Conservation (phyloP, 129 eudicot species). For the Heracleum sosnowskyi region DNA sequence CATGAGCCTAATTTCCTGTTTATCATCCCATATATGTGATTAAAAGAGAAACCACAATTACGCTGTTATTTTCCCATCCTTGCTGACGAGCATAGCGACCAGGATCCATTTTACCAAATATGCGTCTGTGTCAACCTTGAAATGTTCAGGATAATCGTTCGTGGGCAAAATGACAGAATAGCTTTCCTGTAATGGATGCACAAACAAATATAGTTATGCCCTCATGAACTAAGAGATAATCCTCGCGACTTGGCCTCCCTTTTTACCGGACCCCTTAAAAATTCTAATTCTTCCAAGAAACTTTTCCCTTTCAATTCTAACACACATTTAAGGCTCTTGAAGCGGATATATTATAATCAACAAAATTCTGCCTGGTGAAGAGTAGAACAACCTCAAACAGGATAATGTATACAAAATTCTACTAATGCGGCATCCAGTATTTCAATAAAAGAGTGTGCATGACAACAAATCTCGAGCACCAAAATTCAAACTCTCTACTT, state of each 20-base stretch:
- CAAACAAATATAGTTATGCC: slow-evolving; percentile 73
- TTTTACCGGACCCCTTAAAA: slow-evolving; percentile 41
- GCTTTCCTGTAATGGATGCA: slow-evolving; percentile 86
- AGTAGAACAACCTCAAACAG: slow-evolving; percentile 6
- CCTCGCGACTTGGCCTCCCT: slow-evolving; percentile 58
- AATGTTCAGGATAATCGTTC: slow-evolving; percentile 58
- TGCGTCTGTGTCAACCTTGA: slow-evolving; percentile 53
- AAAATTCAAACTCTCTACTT: neutral
- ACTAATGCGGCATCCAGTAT: neutral
- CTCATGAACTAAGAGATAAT: slow-evolving; percentile 39
- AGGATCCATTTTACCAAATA: slow-evolving; percentile 71
- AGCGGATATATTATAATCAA: slow-evolving; percentile 17
- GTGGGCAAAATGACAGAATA: slow-evolving; percentile 50
- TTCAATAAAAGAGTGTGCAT: neutral
- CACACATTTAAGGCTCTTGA: slow-evolving; percentile 27
- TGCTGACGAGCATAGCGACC: slow-evolving; percentile 97
- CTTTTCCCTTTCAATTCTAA: slow-evolving; percentile 28
- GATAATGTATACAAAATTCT: neutral
- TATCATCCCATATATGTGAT: slow-evolving; percentile 94
- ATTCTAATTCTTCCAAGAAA: slow-evolving; percentile 34
- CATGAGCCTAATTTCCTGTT: slow-evolving; percentile 76
- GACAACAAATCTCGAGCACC: neutral
- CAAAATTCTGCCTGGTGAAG: slow-evolving; percentile 14
- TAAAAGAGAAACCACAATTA: slow-evolving; percentile 99
- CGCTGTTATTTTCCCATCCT: slow-evolving; percentile 99